Evolutionary conservation across 192 early-diverging fungal species (phyloP).

Genomic region (Spizellomyces sp.): DNA sequence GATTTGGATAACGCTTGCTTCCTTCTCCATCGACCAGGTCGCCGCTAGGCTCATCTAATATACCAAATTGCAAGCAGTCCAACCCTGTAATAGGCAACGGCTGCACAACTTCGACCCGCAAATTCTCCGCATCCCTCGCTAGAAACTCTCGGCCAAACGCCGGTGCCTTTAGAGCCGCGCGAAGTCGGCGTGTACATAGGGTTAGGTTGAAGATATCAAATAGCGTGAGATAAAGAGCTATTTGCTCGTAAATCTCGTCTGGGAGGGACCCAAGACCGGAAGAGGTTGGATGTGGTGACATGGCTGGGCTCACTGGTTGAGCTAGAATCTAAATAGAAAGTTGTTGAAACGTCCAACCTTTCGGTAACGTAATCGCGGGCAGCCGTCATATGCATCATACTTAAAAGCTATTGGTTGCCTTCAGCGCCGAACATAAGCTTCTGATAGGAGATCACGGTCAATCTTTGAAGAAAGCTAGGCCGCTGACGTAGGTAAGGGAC

Average conservation of each 20-base stretch:
- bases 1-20: neutral
- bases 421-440: no score
- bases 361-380: no score
- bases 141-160: slow-evolving; percentile 21
- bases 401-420: no score
- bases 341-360: no score
- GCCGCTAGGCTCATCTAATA: neutral
- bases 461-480: no score
- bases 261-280: neutral
- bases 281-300: neutral
- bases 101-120: slow-evolving; percentile 15
- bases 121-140: slow-evolving; percentile 7
- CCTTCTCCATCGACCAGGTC: neutral
- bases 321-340: no score
- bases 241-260: slow-evolving; percentile 61
- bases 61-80: slow-evolving; percentile 13
- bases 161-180: slow-evolving; percentile 1
- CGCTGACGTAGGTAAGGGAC: no score
- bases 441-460: no score
- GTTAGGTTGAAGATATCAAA: slow-evolving; percentile 24
- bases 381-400: no score
- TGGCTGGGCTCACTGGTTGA: neutral
- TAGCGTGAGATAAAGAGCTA: slow-evolving; percentile 58
- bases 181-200: neutral
- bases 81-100: slow-evolving; percentile 9